A percentile compares a stretch with the other conserved stretches of the same genome.
These are phyloP conservation scores for Scytalidium lignicola DNA, from an alignment of 2,329 filamentous ascomycete species.

Conservation along the genomic window DNA sequence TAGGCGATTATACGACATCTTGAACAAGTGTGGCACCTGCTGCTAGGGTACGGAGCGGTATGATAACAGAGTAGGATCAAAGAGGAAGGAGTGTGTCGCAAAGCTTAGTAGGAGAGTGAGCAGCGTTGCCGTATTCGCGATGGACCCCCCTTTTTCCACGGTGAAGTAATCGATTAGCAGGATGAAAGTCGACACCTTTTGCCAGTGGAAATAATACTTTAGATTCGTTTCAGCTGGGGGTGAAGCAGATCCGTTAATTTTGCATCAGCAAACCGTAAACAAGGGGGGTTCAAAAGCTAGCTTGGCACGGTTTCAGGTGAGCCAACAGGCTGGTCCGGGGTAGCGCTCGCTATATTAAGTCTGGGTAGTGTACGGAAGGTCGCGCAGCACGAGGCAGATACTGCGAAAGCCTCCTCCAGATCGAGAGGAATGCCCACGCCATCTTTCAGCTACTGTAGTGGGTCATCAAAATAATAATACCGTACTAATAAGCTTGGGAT, in stretches of 20 bases:
- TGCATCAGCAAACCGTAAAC: neutral
- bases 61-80: neutral
- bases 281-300: neutral
- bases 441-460: too few relatives aligned
- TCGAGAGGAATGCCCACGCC: too few relatives aligned
- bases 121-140: neutral
- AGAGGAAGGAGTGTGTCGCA: neutral
- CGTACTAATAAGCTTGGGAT: too few relatives aligned
- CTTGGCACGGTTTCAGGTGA: neutral
- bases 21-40: neutral
- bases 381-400: too few relatives aligned
- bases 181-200: neutral
- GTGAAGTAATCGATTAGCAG: neutral
- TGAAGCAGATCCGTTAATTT: neutral
- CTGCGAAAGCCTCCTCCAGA: too few relatives aligned
- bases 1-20: constrained; percentile 70
- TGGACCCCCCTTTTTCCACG: neutral
- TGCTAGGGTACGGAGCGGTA: neutral
- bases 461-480: too few relatives aligned
- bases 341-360: neutral
- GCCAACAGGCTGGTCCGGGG: neutral
- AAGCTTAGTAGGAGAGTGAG: neutral
- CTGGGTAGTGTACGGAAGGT: neutral
- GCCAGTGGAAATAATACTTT: neutral
- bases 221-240: neutral